Percentiles rank a stretch among this genome's conserved stretches.
phyloP scores from a whole-genome alignment of 768 basidiomycete species.

The Roridomyces roridus region DNA sequence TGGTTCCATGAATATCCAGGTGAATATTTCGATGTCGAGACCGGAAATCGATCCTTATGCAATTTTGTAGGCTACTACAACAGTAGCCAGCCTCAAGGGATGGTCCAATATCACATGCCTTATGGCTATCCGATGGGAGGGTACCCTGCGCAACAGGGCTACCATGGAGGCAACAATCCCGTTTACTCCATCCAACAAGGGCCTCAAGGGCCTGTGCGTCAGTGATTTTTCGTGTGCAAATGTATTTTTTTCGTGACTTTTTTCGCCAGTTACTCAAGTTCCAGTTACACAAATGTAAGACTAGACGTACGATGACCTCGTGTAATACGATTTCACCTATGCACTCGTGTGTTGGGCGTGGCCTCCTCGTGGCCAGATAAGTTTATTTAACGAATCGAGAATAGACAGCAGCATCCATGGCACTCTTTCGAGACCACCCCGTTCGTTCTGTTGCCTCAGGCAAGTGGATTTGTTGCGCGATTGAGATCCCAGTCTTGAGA shows the following conservation, averaged over 20 bases:
- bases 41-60: too few species aligned
- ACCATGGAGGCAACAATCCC: slow-evolving; percentile 10
- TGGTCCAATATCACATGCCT: slow-evolving; percentile 33
- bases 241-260: neutral
- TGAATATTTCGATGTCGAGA: too few species aligned
- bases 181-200: slow-evolving; percentile 19
- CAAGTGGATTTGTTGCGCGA: slow-evolving; percentile 24
- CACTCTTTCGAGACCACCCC: slow-evolving; percentile 56
- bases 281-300: slow-evolving; percentile 12
- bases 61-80: slow-evolving; percentile 54
- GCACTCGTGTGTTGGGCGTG: slow-evolving; percentile 25
- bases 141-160: slow-evolving; percentile 49
- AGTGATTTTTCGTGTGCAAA: neutral
- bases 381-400: slow-evolving; percentile 15
- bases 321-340: slow-evolving; percentile 4
- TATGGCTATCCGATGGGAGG: slow-evolving; percentile 43
- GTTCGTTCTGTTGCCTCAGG: slow-evolving; percentile 51
- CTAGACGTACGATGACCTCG: neutral
- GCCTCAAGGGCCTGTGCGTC: slow-evolving; percentile 17
- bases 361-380: slow-evolving; percentile 23
- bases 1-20: slow-evolving; percentile 76
- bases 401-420: slow-evolving; percentile 36
- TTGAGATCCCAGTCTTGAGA: neutral
- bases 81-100: slow-evolving; percentile 34
- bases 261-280: slow-evolving; percentile 21